phyloP scores from a whole-genome alignment of 2,329 filamentous ascomycete genomes.

The Ophiocordyceps polyrhachis-furcata region DNA sequence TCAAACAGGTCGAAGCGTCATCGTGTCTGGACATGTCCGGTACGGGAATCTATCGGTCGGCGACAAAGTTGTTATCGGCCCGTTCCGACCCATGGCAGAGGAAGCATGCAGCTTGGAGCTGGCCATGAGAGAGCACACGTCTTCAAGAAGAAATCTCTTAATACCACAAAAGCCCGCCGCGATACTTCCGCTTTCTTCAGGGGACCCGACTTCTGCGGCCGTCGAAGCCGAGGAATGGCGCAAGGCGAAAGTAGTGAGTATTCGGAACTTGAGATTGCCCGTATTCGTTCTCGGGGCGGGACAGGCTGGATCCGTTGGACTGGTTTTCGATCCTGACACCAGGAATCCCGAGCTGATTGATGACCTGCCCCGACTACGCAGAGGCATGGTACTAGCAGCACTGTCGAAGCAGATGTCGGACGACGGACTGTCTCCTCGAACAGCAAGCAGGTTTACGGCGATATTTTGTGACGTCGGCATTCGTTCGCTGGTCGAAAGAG shows the following conservation, averaged over 20 bases:
- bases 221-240: conserved; percentile 54
- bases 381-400: conserved; percentile 68
- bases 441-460: conserved; percentile 51
- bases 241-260: conserved; percentile 60
- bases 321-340: conserved; percentile 35
- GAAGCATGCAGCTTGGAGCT: conserved; percentile 14
- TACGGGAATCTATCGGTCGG: conserved; percentile 62
- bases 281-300: conserved; percentile 58
- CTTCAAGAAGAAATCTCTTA: conserved; percentile 28
- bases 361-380: conserved; percentile 32
- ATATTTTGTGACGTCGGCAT: conserved; percentile 48
- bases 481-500: conserved; percentile 44
- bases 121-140: conserved; percentile 26
- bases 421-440: conserved; percentile 38
- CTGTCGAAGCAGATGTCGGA: conserved; percentile 39
- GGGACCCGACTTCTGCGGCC: conserved; percentile 32
- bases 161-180: conserved; percentile 33
- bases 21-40: conserved; percentile 72
- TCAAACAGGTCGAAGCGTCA: conserved; percentile 35
- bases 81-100: conserved; percentile 41
- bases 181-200: conserved; percentile 33
- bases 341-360: neutral
- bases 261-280: conserved; percentile 72
- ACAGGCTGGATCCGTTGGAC: conserved; percentile 77
- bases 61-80: conserved; percentile 61